Conservation (phyloP, 2,329 filamentous ascomycete species). For the Arthrinium puccinioides region DNA sequence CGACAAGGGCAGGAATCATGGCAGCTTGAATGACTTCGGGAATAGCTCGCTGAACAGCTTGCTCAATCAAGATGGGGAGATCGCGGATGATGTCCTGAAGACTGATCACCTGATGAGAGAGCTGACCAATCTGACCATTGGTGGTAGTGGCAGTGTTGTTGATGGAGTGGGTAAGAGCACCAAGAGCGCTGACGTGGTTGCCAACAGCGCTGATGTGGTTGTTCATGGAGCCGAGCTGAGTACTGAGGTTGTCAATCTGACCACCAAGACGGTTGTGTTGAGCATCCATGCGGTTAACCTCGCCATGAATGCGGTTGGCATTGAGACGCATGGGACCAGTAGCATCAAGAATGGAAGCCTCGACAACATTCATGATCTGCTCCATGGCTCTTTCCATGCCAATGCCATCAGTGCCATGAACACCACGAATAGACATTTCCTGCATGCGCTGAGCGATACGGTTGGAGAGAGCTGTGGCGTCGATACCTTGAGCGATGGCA, state of each 20-base stretch:
- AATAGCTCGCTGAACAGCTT: conserved; percentile 10
- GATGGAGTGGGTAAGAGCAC: conserved; percentile 16
- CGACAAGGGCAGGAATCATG: conserved; percentile 10
- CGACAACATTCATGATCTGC: conserved; percentile 14
- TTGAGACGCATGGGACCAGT: conserved; percentile 9
- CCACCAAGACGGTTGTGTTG: conserved; percentile 2
- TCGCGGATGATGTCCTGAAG: conserved; percentile 19
- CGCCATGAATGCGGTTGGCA: conserved; percentile 2
- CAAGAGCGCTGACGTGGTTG: conserved; percentile 16
- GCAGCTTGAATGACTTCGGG: conserved; percentile 6
- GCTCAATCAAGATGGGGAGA: conserved; percentile 11
- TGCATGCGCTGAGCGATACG: conserved; percentile 18
- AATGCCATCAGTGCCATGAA: background rate
- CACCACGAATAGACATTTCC: conserved; percentile 28
- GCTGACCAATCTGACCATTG: background rate
- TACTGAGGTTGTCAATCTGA: conserved; percentile 9
- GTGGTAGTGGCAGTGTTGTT: conserved; percentile 14
- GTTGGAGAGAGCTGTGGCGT: conserved; percentile 8
- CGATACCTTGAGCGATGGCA: conserved; percentile 18
- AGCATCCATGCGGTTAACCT: conserved; percentile 4
- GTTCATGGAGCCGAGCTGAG: conserved; percentile 17
- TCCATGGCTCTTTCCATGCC: conserved; percentile 16
- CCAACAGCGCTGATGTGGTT: conserved; percentile 4
- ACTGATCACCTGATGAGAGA: conserved; percentile 9
- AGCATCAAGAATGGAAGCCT: conserved; percentile 12